Evolutionary conservation across 352 stramenopile species (phyloP), one percentile per base, ranked within the genome.

Genomic region (Pythium scleroteichum): DNA sequence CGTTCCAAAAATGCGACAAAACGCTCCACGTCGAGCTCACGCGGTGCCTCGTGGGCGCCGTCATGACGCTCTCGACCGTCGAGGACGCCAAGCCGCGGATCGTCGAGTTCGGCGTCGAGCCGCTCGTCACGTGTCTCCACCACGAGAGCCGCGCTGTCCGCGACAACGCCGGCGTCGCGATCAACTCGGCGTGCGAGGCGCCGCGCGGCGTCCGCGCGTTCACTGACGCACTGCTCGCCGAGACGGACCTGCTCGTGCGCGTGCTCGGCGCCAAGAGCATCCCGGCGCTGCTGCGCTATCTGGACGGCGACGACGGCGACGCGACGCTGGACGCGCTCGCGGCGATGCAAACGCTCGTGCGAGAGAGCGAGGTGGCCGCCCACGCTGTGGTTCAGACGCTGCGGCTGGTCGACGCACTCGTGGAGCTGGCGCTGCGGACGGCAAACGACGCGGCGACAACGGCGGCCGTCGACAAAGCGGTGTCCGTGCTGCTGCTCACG

Each of bases 51-150:
- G 66, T 84, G 13, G 60, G 74, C 14, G 75, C 81, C 2, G 62
- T 91, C 50, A 90, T 93, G 84, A 67, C 68, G n/a, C 62, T 93
- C 4, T 86, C 81, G 2, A 89, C 79, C 0, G 73, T 69, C 5
- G 81, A 93, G 52, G 72, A 79, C 19, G 83, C 83, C 47, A 93
- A 91, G 55, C 68, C 79, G 20, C 74, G 72, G 7, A 68, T 93
- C 39, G 68, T 93, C 57, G 78, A 88, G 57, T 84, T 82, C 35
- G 83, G 78, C n/a, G 77, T 90, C 45, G 76, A 88, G 53, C 78
- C 79, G 35, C 66, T 93, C 4, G 69, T 72, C 8, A 68, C 67
- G 35, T 93, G 83, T 53, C 58, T 93, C 23, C 73, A 73, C 23
- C 77, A 90, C 55, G 52, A 55, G 7, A 76, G 58, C 20, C 13